phyloP scores from a whole-genome alignment of 2,329 filamentous ascomycete genomes.

The Neofusicoccum laricinum region DNA sequence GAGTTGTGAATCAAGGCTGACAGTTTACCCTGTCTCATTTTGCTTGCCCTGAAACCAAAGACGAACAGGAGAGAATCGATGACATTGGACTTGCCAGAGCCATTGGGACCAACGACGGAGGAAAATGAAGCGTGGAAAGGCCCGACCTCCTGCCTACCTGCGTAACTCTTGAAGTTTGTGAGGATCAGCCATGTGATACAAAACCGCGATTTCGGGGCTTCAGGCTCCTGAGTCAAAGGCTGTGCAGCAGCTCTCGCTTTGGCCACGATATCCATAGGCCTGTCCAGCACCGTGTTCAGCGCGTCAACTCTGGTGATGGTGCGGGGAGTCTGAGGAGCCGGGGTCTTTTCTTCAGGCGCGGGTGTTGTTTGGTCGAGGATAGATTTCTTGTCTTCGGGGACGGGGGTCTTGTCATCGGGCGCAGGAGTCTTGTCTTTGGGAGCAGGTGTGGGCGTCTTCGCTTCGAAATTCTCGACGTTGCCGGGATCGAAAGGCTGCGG shows the following conservation, averaged over 20 bases:
- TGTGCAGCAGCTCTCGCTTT: constrained; percentile 72
- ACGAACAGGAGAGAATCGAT: constrained; percentile 97
- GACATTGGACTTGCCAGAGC: constrained; percentile 90
- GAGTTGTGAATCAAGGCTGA: constrained; percentile 98
- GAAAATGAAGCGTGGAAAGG: constrained; percentile 97
- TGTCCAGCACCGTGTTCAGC: constrained; percentile 70
- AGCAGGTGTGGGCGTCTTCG: not conserved
- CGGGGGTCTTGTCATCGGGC: constrained; percentile 51
- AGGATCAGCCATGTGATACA: constrained; percentile 91
- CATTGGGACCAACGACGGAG: constrained; percentile 95
- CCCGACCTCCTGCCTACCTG: constrained; percentile 88
- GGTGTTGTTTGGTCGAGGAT: constrained; percentile 51
- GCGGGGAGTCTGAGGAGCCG: constrained; percentile 33
- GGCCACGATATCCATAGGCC: constrained; percentile 89
- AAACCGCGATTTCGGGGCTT: constrained; percentile 76
- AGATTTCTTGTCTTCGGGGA: constrained; percentile 45
- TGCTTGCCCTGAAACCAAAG: constrained; percentile 98
- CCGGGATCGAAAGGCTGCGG: not conserved
- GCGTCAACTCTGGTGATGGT: constrained; percentile 69
- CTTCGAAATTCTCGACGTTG: not conserved
- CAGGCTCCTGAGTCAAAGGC: constrained; percentile 66
- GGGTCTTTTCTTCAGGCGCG: constrained; percentile 45
- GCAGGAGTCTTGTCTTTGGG: constrained; percentile 30
- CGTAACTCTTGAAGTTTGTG: constrained; percentile 99
- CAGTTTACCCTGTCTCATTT: constrained; percentile 98